Evolutionary conservation across 1,284 basidiomycete genomes (phyloP), one percentile per base, ranked within the genome.

Genomic region (Erythrobasidium hasegawianum): DNA sequence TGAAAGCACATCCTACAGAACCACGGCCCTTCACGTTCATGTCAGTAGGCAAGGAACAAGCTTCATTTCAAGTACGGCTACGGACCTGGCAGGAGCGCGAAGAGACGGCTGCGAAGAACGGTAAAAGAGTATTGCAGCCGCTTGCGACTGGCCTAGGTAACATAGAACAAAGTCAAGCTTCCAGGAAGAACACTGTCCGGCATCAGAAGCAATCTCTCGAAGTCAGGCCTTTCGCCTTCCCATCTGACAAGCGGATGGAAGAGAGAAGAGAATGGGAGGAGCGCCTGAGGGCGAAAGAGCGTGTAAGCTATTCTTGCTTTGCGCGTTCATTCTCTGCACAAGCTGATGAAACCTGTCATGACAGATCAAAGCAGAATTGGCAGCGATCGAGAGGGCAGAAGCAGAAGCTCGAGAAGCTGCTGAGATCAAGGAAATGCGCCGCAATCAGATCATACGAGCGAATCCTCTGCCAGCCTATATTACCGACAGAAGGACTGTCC

Each of bases 181-280:
- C 54, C n/a, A 14, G 26, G 27, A 14, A 13, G 13, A 33, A 33
- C 33, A 11, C 33, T 5, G 11, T 4, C 11, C 50, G 20, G 50
- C 50, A 53, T 2, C 18, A 41, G 14, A 62, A 62, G 27, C 47
- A 39, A 41, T 27, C 62, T 4, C 16, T 58, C 4, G 26, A 65
- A 56, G 38, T 41, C 3, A 50, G 50, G 27, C 45, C 50, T 14
- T 65, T 65, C 45, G 26, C 18, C 18, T 65, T 55, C 29, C 24
- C 29, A 24, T 65, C 62, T 18, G 62, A 65, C 39, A 57, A 58
- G 29, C 55, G 62, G 3, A 55, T 55, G 27, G 55, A 43, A 39
- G 62, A 65, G 22, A 29, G 62, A 9, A 57, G 47, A 53, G 62
- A 65, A 41, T 65, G 54, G 55, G 62, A 65, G 26, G 62, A 65